Evolutionary conservation across 768 basidiomycete species (phyloP).

Genomic region (Termitomyces sp.): DNA sequence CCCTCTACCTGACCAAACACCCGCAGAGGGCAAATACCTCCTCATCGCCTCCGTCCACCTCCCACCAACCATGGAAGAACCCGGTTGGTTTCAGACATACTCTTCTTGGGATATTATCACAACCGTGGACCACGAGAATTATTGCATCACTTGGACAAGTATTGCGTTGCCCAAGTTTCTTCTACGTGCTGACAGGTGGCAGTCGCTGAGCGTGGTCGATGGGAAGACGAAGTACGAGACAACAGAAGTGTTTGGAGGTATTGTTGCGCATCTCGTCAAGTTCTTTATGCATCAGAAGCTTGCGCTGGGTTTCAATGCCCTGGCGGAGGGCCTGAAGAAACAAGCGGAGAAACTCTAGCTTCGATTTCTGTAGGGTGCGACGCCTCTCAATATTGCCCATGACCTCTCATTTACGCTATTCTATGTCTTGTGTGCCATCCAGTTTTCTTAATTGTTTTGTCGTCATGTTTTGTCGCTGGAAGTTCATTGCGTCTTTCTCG

Average conservation of each 20-base stretch:
- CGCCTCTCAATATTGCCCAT: background rate
- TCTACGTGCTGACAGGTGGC: conserved; percentile 59
- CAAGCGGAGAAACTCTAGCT: conserved; percentile 35
- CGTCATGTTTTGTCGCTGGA: background rate
- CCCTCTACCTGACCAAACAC: conserved; percentile 44
- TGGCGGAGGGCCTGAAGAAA: conserved; percentile 55
- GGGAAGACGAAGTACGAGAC: conserved; percentile 63
- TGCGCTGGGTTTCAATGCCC: conserved; percentile 42
- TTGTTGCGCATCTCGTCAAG: conserved; percentile 50
- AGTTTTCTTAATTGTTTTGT: background rate
- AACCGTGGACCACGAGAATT: conserved; percentile 46
- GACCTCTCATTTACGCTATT: background rate
- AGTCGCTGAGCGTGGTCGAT: conserved; percentile 47
- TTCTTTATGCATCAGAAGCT: conserved; percentile 40
- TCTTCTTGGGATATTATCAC: conserved; percentile 45
- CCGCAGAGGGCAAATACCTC: conserved; percentile 44
- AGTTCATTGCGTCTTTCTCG: background rate
- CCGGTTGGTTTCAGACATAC: conserved; percentile 30
- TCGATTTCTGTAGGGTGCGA: background rate
- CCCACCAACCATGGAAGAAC: conserved; percentile 52
- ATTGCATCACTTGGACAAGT: conserved; percentile 55
- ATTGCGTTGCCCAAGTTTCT: conserved; percentile 40
- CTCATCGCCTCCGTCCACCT: conserved; percentile 51
- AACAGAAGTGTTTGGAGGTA: conserved; percentile 54
- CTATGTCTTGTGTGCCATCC: background rate